Evolutionary conservation across 306 rosid species (phyloP), one percentile per base, ranked within the genome.

Genomic region (Luffa acutangula): DNA sequence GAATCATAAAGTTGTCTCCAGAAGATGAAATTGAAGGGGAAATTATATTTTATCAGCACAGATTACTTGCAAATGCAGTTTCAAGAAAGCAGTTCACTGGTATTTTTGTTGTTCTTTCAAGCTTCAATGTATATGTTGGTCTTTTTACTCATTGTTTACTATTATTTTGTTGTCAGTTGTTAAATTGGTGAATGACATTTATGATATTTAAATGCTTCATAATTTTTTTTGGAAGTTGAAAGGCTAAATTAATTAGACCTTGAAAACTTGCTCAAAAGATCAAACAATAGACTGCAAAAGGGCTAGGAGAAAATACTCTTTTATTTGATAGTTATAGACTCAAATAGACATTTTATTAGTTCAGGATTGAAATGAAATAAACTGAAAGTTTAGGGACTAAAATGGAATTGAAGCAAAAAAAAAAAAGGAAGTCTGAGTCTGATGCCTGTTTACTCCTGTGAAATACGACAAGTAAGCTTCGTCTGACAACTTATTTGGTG

Each of bases 21-120:
- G 87, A 87, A 81, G 97, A 93, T 85, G 99, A 96, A 85, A 80
- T 96, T 85, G 99, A 96, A 81, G 94, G 96, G 78, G 97, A 96
- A 64, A 85, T 96, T 78, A 56, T 96, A 78, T 90, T 90, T 89
- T 88, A 84, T 79, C 99, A 96, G 84, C 79, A 86, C 75, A 91
- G 85, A 82, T 83, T 96, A 77, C 89, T 93, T 70, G 87, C 82
- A 79, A 88, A 87, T 86, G 86, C 91, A 66, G 87, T 76, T 81
- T 81, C 89, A 62, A 91, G 88, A 80, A 88, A 90, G 87, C 84
- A 64, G 80, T 83, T 83, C 76, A 84, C 88, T 80, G 98, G 99
- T 91, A 80, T 78, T 85, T 81, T 51, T 62, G 34, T 65, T 79
- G 14, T 59, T 36, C 67, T 21, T 69, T 78, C 62, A 62, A 59